Evolutionary conservation across 352 stramenopile genomes (phyloP), one percentile per base, ranked within the genome.

Genomic region (Globisporangium echinulatum): DNA sequence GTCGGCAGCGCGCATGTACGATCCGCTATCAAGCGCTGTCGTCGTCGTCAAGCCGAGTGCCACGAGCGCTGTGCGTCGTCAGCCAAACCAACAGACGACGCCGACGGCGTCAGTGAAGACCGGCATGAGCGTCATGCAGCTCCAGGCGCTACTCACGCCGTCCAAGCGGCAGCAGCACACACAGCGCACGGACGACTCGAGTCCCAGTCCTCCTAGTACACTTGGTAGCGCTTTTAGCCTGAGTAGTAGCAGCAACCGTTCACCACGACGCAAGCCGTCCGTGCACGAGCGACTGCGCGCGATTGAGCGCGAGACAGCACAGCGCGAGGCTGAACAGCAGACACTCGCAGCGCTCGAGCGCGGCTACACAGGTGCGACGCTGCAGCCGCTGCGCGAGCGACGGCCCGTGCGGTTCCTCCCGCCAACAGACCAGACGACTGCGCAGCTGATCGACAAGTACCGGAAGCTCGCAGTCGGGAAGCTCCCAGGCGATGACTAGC

Each of bases 361-460:
- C 11, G 69, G 66, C 0, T 92, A 78, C 54, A 42, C 77, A 14
- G 90, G 82, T 51, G 49, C 72, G 5, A 75, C 83, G 33, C 87
- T 82, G 54, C 74, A 83, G 33, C 74, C 78, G 14, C 74, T 69
- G 3, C 74, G 70, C 7, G 68, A 77, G 19, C 66, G 72, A 5
- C 85, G 80, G n/a, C 59, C 69, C 9, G 67, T 79, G 43, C 69
- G 79, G 10, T 85, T 86, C 55, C 67, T 69, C 8, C 65, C 79
- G 3, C 80, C 84, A 1, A 75, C 61, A 1, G 77, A 90, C 52
- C 69, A 85, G 62, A 87, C 76, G 7, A 87, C 82, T 3, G 73
- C 68, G 1, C 77, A 92, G 44, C 68, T 90, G 49, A 85, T 94
- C 48, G 78, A 90, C 46, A 94, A 92, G 49, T 92, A 88, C 59